Base-by-base conservation (phyloP, 2,329 filamentous ascomycete species). In the Hortaea werneckii region DNA sequence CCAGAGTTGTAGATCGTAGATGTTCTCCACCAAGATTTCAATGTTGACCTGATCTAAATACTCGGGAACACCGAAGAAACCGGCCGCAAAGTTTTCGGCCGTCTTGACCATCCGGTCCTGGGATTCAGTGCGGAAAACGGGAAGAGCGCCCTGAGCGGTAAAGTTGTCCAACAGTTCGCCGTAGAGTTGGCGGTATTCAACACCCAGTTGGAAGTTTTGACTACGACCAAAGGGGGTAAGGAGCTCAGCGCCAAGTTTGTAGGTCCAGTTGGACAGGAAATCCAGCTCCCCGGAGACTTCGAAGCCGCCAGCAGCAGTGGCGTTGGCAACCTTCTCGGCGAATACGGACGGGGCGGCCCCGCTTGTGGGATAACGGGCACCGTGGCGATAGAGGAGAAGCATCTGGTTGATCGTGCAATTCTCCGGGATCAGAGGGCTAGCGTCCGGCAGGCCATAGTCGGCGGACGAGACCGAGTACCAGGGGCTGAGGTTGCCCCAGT, bases 31-130 rank as follows among this genome's bases (percentile, higher is more conserved):
- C n/a, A 87, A 74, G 0, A 80, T 85, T 6, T 11, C 44, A 38
- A 20, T 46, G 26, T 42, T 37, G 6, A 28, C 13, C 39, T 28
- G 29, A 29, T 40, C 38, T 12, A 28, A 28, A 5, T 44, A 26
- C 40, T 43, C 35, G 6, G 12, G 34, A 0, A 86, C 71, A 1
- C 83, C 83, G 58, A 87, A 87, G 67, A 87, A 87, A 1, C 84
- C 84, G 2, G 83, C 80, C 60, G 86, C 67, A 64, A 86, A 87
- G 62, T 87, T 82, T 62, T 87, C 83, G 5, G 83, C 82, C 29
- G 76, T 81, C 61, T 87, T 82, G 26, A 83, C 68, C 83, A 87
- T 87, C 12, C 84, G 78, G 58, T 85, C 79, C 60, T 88, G 82
- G 1, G 83, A 85, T 1, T 83, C 87, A 1, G 83, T 86, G 27